Evolutionary conservation across 306 rosid genomes (phyloP).

Genomic region (Glycine tomentella): DNA sequence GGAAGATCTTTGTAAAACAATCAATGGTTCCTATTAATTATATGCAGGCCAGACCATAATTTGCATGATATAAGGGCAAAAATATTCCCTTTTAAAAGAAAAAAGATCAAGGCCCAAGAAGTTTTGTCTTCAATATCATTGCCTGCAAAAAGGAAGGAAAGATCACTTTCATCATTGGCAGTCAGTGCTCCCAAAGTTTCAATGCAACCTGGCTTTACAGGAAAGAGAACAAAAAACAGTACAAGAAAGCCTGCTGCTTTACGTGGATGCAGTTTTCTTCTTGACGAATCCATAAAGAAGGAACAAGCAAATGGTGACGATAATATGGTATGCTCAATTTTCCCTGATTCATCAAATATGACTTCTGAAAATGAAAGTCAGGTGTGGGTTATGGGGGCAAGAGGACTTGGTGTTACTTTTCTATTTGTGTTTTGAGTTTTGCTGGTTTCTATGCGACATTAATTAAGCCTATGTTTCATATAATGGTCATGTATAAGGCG

Average conservation of each 20-base stretch:
- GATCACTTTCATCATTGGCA: constrained; percentile 94
- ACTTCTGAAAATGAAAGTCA: constrained; percentile 54
- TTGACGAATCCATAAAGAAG: constrained; percentile 65
- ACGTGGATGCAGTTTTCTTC: constrained; percentile 73
- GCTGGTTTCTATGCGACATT: constrained; percentile 12
- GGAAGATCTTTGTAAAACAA: constrained; percentile 26
- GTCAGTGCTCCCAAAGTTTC: constrained; percentile 90
- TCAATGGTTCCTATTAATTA: constrained; percentile 32
- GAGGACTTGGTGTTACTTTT: constrained; percentile 19
- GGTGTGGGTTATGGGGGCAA: constrained; percentile 46
- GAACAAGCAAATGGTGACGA: constrained; percentile 66
- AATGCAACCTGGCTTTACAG: constrained; percentile 76
- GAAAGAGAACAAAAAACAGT: constrained; percentile 80
- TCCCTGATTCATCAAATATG: constrained; percentile 57
- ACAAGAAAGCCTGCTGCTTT: constrained; percentile 76
- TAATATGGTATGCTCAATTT: constrained; percentile 65
- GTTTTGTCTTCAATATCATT: constrained; percentile 65
- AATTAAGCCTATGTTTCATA: constrained; percentile 19
- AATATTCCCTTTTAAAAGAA: constrained; percentile 75
- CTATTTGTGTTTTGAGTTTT: constrained; percentile 19
- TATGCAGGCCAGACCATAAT: constrained; percentile 97
- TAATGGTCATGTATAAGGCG: neutral
- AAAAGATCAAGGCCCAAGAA: constrained; percentile 69
- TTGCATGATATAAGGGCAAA: constrained; percentile 92
- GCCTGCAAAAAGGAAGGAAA: constrained; percentile 93